phyloP scores from a whole-genome alignment of 345 rosid species.

The Triadica sebifera region DNA sequence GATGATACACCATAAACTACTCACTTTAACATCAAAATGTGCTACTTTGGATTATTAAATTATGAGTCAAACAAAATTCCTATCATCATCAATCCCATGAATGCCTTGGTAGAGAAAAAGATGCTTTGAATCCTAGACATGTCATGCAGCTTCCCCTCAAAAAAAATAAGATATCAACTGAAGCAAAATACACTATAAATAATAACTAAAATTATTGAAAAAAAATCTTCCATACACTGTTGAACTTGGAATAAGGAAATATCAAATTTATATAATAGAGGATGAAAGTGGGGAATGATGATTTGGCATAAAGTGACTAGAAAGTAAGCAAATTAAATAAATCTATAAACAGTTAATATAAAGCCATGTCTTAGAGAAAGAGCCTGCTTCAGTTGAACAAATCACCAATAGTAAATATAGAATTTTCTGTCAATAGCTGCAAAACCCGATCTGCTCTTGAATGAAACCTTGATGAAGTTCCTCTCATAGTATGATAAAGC shows the following conservation, averaged over 20 bases:
- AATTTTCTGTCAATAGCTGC: constrained; percentile 46
- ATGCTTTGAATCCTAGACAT: background rate
- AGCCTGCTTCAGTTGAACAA: constrained; percentile 56
- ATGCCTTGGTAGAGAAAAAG: background rate
- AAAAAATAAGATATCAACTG: background rate
- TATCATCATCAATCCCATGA: background rate
- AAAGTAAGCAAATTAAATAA: background rate
- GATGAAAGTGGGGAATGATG: background rate
- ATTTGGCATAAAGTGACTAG: background rate
- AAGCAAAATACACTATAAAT: background rate
- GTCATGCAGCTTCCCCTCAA: background rate
- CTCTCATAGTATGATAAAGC: constrained; percentile 64
- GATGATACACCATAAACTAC: background rate
- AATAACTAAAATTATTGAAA: background rate
- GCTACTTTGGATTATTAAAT: background rate
- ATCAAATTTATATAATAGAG: background rate
- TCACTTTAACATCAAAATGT: background rate
- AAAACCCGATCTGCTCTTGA: constrained; percentile 61
- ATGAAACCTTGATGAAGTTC: constrained; percentile 55
- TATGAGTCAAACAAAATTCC: background rate
- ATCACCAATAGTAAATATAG: constrained; percentile 49
- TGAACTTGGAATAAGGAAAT: background rate
- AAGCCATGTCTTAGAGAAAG: constrained; percentile 13
- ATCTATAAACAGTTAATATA: background rate
- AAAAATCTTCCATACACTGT: background rate